Evolutionary conservation across 495 filamentous ascomycete species (phyloP).

Genomic region (Penicillium egyptiacum): DNA sequence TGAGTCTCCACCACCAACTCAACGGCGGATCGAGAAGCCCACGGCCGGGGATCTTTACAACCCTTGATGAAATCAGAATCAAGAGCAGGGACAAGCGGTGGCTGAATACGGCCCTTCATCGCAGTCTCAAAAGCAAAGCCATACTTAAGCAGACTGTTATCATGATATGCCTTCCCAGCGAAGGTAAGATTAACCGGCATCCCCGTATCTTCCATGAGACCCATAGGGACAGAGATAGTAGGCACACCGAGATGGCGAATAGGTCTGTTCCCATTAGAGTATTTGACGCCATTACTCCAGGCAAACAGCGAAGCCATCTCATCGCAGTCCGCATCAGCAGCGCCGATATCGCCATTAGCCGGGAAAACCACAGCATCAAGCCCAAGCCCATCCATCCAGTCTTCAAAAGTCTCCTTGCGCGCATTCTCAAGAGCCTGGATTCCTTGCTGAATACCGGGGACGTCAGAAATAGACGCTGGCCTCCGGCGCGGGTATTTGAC

Average conservation of each 20-base stretch:
- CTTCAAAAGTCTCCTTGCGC: conserved; percentile 33
- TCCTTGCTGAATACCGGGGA: conserved; percentile 30
- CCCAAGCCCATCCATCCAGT: conserved; percentile 35
- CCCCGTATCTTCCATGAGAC: conserved; percentile 36
- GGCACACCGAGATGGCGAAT: conserved; percentile 40
- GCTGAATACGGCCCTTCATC: conserved; percentile 26
- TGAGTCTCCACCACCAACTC: conserved; percentile 25
- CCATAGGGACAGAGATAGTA: conserved; percentile 41
- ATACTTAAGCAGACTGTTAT: conserved; percentile 31
- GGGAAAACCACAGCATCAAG: conserved; percentile 41
- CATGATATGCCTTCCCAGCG: conserved; percentile 38
- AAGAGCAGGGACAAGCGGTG: conserved; percentile 26
- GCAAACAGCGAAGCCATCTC: conserved; percentile 28
- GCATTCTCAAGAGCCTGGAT: conserved; percentile 32
- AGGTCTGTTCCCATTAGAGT: conserved; percentile 38
- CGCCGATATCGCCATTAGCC: conserved; percentile 34
- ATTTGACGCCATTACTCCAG: conserved; percentile 39
- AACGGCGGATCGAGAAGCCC: background rate
- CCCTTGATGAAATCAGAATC: conserved; percentile 28
- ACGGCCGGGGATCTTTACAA: background rate
- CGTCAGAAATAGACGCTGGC: conserved; percentile 25
- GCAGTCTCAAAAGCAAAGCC: conserved; percentile 35
- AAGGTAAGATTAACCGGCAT: conserved; percentile 42
- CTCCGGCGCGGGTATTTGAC: conserved; percentile 34
- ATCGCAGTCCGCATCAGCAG: conserved; percentile 32